Evolutionary conservation across 306 rosid genomes (phyloP).

Genomic region (Fragaria nilgerrensis): DNA sequence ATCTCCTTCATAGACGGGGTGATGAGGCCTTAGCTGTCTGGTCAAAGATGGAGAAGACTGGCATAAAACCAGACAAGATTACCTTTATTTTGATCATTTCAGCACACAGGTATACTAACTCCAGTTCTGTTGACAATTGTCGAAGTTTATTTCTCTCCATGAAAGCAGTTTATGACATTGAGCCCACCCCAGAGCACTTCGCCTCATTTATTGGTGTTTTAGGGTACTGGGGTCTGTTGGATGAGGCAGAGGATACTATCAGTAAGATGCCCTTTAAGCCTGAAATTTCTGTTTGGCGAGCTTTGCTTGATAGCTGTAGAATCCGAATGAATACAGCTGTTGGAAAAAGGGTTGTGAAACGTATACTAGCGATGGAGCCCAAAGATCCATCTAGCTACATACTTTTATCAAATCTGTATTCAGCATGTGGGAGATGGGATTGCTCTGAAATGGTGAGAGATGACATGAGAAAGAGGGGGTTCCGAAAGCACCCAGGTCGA

Average conservation of each 20-base stretch:
- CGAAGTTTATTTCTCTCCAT: slow-evolving; percentile 56
- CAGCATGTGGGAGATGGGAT: slow-evolving; percentile 91
- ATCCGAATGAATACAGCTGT: slow-evolving; percentile 46
- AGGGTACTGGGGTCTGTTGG: slow-evolving; percentile 78
- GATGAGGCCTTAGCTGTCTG: slow-evolving; percentile 64
- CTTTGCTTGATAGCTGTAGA: slow-evolving; percentile 77
- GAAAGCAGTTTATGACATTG: slow-evolving; percentile 45
- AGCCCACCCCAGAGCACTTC: slow-evolving; percentile 64
- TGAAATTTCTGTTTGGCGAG: slow-evolving; percentile 63
- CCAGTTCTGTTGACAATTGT: slow-evolving; percentile 64
- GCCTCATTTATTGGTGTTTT: slow-evolving; percentile 75
- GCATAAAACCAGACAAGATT: slow-evolving; percentile 57
- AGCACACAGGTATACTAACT: slow-evolving; percentile 60
- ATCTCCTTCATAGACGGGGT: slow-evolving; percentile 69
- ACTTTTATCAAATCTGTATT: slow-evolving; percentile 80
- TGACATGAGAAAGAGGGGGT: slow-evolving; percentile 67
- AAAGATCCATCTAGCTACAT: slow-evolving; percentile 63
- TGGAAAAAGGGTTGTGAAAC: slow-evolving; percentile 55
- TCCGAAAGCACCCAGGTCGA: slow-evolving; percentile 69
- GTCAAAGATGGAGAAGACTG: slow-evolving; percentile 63
- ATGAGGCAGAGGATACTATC: slow-evolving; percentile 77
- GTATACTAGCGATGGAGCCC: slow-evolving; percentile 63
- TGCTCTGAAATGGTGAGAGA: slow-evolving; percentile 64
- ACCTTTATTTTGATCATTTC: slow-evolving; percentile 65
- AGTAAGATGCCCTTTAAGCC: slow-evolving; percentile 60